Conservation (phyloP, 2,329 filamentous ascomycete species). For the Metarhizium sp. region DNA sequence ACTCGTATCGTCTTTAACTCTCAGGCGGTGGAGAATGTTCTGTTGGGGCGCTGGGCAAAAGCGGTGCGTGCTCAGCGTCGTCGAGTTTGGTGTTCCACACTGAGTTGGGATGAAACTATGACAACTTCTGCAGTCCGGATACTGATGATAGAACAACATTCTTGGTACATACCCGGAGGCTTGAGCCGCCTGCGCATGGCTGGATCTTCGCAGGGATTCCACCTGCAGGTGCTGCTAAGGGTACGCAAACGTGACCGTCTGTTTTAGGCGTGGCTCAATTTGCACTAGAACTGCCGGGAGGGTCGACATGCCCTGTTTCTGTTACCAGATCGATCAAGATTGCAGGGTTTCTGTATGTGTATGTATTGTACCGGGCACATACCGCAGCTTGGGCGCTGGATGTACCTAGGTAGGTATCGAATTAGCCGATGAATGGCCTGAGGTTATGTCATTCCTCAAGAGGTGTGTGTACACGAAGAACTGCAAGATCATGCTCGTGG, state of each 20-base stretch:
- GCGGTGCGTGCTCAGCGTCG: conserved; percentile 1
- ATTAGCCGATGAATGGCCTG: conserved; percentile 1
- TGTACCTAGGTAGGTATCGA: neutral
- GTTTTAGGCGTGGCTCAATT: neutral
- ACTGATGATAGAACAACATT: neutral
- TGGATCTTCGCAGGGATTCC: conserved; percentile 9
- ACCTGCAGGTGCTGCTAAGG: neutral
- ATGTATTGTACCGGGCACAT: too few relatives aligned
- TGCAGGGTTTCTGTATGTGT: neutral
- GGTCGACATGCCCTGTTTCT: neutral
- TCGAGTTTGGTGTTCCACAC: neutral
- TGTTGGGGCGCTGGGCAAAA: neutral
- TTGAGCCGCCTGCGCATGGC: conserved; percentile 1
- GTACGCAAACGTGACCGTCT: neutral
- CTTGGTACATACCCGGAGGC: neutral
- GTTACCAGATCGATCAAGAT: neutral
- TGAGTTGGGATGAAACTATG: conserved; percentile 10
- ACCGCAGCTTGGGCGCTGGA: neutral
- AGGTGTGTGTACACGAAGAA: neutral
- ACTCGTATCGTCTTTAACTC: neutral
- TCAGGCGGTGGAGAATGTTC: neutral
- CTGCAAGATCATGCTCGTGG: neutral
- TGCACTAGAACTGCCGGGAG: neutral
- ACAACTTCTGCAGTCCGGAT: neutral
- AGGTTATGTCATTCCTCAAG: neutral